Evolutionary conservation across 257 asterid species (phyloP).

Genomic region (Penstemon barbatus): DNA sequence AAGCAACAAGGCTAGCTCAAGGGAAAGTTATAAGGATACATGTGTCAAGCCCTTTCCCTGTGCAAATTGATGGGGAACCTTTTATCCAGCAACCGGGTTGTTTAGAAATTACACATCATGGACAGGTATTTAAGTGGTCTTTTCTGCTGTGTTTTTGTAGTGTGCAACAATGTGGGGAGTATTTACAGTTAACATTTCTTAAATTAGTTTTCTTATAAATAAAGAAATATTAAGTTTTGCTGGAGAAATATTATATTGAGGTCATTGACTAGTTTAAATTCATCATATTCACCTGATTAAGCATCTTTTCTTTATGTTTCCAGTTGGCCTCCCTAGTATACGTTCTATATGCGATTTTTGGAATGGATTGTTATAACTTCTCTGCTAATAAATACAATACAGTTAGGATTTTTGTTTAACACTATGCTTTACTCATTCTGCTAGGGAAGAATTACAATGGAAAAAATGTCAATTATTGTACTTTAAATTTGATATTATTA

Average conservation of each 20-base stretch:
- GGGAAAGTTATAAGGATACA: conserved; percentile 64
- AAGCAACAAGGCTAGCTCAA: conserved; percentile 89
- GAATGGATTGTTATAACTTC: neutral
- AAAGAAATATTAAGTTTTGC: neutral
- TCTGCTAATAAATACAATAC: neutral
- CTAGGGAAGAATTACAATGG: neutral
- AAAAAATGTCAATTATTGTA: neutral
- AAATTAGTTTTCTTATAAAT: conserved; percentile 17
- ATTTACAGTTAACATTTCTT: neutral
- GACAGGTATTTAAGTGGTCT: conserved; percentile 54
- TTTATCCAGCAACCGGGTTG: conserved; percentile 86
- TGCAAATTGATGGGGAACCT: conserved; percentile 91
- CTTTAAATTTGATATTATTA: too few relatives aligned
- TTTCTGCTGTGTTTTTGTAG: conserved; percentile 5
- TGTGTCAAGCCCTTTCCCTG: conserved; percentile 79
- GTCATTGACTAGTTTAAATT: neutral
- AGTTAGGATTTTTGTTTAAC: neutral
- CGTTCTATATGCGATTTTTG: neutral
- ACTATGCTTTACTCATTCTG: neutral
- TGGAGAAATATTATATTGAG: neutral
- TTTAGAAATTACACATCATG: conserved; percentile 72
- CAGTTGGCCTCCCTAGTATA: neutral
- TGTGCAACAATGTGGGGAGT: conserved; percentile 9
- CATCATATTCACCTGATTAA: neutral
- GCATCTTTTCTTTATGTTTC: neutral